Conservation (phyloP, 495 filamentous ascomycete species). For the Daldinia loculata region DNA sequence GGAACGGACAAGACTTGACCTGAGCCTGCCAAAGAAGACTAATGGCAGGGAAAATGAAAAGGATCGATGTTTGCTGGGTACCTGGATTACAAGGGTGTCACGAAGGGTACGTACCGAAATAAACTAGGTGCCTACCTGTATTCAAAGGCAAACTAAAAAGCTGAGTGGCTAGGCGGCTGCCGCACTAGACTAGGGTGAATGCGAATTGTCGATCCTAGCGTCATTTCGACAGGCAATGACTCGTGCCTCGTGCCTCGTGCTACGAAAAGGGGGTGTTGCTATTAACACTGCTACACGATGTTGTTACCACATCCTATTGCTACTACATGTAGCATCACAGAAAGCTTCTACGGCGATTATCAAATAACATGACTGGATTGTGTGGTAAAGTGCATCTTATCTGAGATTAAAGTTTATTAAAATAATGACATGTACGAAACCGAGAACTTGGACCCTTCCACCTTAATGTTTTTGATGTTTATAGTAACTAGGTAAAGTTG, state of each 20-base stretch:
- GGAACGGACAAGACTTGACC: constrained; percentile 29
- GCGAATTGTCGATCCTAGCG: constrained; percentile 42
- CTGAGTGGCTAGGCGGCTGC: constrained; percentile 30
- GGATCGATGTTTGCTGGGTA: constrained; percentile 38
- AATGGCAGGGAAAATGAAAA: constrained; percentile 32
- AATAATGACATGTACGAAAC: constrained; percentile 7
- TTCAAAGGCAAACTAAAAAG: constrained; percentile 20
- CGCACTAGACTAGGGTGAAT: constrained; percentile 26
- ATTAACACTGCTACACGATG: constrained; percentile 4
- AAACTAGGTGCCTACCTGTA: constrained; percentile 12
- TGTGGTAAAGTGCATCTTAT: neutral
- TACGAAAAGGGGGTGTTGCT: constrained; percentile 25
- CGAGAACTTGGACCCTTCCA: constrained; percentile 1
- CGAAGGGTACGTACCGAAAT: constrained; percentile 31
- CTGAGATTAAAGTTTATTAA: constrained; percentile 12
- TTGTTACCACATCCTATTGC: neutral
- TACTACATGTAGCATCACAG: neutral
- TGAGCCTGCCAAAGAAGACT: constrained; percentile 6
- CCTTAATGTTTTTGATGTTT: constrained; percentile 1
- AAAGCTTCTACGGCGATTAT: neutral
- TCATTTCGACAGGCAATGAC: constrained; percentile 31
- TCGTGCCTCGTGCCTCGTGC: constrained; percentile 33
- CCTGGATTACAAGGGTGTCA: constrained; percentile 16
- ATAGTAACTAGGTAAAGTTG: neutral
- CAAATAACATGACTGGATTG: neutral